Evolutionary conservation across 2,329 filamentous ascomycete genomes (phyloP), one percentile per base, ranked within the genome.

Genomic region (Ophiognomonia clavigignenti-juglandacearum): DNA sequence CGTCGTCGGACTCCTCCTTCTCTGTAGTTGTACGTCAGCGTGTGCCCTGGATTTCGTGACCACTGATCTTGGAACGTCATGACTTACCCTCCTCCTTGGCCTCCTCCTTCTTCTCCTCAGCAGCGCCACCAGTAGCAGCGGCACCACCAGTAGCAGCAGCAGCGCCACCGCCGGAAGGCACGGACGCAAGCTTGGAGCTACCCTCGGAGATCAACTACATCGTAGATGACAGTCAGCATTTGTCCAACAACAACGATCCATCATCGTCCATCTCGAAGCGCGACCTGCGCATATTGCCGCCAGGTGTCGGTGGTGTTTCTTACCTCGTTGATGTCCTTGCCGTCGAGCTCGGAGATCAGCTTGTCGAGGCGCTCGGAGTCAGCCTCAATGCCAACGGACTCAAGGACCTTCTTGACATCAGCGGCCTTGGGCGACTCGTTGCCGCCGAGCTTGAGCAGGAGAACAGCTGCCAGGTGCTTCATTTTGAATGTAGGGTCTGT

Each of bases 401-500:
- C 82, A 70, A 98, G 88, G 64, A 98, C 90, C 56, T 67, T 69
- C 80, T 88, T 93, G 82, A 98, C 76, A 70, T 97, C 91, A 59
- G 73, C 72, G 64, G 87, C 88, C 57, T 87, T 90, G 63, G 93
- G 93, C 57, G 83, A 83, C 77, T 80, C 72, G 83, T 96, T 97
- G 77, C 93, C 93, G 71, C 82, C 92, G 63, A 97, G 86, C 77
- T 78, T 76, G 73, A 97, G 88, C 70, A 98, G 92, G 69, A 98
- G 90, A 84, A 95, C 97, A 71, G 93, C 92, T 71, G 93, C 93
- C 79, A 98, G 86, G 79, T 97, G 86, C 91, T 98, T 97, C 93
- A 98, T 97, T 89, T 85, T 95, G 72, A 63, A 61, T 57, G 64
- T 71, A 66, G 61, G 66, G 59, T 59, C 50, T 52, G 43, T 19